A percentile compares a stretch with the other conserved stretches of the same genome.
Evolutionary conservation across 805 yeast species (phyloP).

Genomic region (Candida taoyuanica): DNA sequence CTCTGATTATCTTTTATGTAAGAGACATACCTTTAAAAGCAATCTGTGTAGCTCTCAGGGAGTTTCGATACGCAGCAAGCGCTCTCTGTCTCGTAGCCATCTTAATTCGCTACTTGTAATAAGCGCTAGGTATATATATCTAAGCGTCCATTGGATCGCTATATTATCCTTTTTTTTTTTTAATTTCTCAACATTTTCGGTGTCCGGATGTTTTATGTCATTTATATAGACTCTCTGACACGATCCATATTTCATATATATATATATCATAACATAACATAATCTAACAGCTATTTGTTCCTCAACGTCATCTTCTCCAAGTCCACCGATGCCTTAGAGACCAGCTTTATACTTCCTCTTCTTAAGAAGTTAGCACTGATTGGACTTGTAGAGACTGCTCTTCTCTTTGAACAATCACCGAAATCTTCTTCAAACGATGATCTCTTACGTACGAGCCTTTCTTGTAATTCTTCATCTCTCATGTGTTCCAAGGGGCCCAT

Average conservation of each 20-base stretch:
- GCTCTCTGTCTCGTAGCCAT: constrained; percentile 28
- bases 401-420: too few species aligned
- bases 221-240: not conserved
- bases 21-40: constrained; percentile 44
- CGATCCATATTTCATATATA: not conserved
- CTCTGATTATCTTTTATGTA: not conserved
- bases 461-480: constrained; percentile 10
- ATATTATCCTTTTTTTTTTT: not conserved
- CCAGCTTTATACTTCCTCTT: constrained; percentile 19
- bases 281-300: constrained; percentile 2
- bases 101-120: too few species aligned
- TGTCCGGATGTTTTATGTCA: constrained; percentile 11
- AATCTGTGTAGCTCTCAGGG: constrained; percentile 58
- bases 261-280: too few species aligned
- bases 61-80: constrained; percentile 56
- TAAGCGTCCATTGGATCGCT: not conserved
- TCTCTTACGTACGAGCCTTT: constrained; percentile 19
- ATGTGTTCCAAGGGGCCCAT: not conserved
- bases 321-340: constrained; percentile 23
- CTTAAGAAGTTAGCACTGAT: constrained; percentile 17
- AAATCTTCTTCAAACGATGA: constrained; percentile 21
- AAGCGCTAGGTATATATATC: not conserved
- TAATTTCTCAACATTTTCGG: not conserved
- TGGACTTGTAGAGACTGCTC: constrained; percentile 28
- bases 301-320: constrained; percentile 24